Evolutionary conservation across 2,329 filamentous ascomycete genomes (phyloP).

Genomic region (Aureobasidium sp.): DNA sequence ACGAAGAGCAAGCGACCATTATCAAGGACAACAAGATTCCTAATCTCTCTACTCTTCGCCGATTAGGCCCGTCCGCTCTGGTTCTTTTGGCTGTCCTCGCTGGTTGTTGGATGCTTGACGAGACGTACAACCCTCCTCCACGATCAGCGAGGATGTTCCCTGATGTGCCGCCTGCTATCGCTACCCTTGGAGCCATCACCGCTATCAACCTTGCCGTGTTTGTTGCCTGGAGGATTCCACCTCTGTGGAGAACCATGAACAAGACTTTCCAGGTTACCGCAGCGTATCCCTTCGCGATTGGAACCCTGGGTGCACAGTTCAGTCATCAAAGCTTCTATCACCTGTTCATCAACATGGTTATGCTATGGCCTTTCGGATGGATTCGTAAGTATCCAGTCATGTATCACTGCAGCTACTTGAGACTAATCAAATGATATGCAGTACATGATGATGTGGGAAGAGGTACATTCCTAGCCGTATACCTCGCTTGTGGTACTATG

Average conservation of each 20-base stretch:
- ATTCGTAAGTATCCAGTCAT: slow-evolving; percentile 33
- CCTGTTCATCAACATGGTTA: slow-evolving; percentile 56
- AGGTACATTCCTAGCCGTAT: slow-evolving; percentile 61
- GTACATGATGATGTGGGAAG: slow-evolving; percentile 65
- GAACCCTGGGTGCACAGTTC: slow-evolving; percentile 59
- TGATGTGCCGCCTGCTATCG: slow-evolving; percentile 54
- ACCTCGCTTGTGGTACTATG: slow-evolving; percentile 51
- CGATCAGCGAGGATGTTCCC: slow-evolving; percentile 49
- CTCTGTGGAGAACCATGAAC: slow-evolving; percentile 60
- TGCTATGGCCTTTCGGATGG: slow-evolving; percentile 60
- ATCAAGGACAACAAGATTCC: slow-evolving; percentile 29
- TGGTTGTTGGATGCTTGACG: slow-evolving; percentile 33
- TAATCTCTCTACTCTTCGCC: slow-evolving; percentile 28
- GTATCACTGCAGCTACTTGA: not conserved
- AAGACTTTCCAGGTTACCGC: slow-evolving; percentile 59
- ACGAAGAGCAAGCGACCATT: slow-evolving; percentile 29
- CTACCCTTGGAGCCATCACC: slow-evolving; percentile 58
- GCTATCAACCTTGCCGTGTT: slow-evolving; percentile 52
- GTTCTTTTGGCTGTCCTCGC: slow-evolving; percentile 26
- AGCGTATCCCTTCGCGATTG: slow-evolving; percentile 56
- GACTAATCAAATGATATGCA: slow-evolving; percentile 18
- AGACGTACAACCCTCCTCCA: slow-evolving; percentile 45
- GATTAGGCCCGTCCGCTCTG: slow-evolving; percentile 40
- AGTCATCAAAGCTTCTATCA: slow-evolving; percentile 60
- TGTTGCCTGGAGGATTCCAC: slow-evolving; percentile 55